Evolutionary conservation across 352 stramenopile species (phyloP).

Genomic region (Elongisporangium undulatum): DNA sequence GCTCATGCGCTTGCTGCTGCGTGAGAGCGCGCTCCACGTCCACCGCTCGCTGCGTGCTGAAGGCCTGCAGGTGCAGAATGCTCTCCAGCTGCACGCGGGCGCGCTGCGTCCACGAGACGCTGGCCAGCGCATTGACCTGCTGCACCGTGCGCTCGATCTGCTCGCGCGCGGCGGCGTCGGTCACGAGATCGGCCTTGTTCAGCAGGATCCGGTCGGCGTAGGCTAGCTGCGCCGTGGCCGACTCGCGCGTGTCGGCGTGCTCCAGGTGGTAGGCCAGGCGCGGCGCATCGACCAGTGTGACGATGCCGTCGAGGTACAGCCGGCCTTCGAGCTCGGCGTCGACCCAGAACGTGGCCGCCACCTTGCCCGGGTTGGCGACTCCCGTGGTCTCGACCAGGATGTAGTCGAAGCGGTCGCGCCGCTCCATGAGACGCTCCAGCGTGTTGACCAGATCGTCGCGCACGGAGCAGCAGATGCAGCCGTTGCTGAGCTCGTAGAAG

Average conservation of each 20-base stretch:
- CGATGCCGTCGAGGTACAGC: conserved; percentile 93
- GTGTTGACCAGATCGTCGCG: conserved; percentile 88
- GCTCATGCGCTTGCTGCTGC: conserved; percentile 6
- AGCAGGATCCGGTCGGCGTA: conserved; percentile 98
- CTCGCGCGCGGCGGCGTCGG: conserved; percentile 25
- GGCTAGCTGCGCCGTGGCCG: conserved; percentile 95
- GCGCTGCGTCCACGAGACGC: conserved; percentile 54
- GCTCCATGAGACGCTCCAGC: conserved; percentile 79
- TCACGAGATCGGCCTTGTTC: conserved; percentile 98
- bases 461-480: conserved; percentile 98
- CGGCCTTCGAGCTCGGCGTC: conserved; percentile 88
- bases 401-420: conserved; percentile 83
- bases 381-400: conserved; percentile 95
- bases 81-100: conserved; percentile 54
- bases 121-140: conserved; percentile 67
- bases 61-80: conserved; percentile 78
- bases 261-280: conserved; percentile 82
- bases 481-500: conserved; percentile 96
- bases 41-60: conserved; percentile 58
- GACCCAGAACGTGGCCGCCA: conserved; percentile 96
- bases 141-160: conserved; percentile 37
- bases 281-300: conserved; percentile 97
- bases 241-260: conserved; percentile 44
- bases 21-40: conserved; percentile 47
- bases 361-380: conserved; percentile 92